Evolutionary conservation across 1,139 yeast genomes (phyloP).

Genomic region (Sugiyamaella xylanicola): DNA sequence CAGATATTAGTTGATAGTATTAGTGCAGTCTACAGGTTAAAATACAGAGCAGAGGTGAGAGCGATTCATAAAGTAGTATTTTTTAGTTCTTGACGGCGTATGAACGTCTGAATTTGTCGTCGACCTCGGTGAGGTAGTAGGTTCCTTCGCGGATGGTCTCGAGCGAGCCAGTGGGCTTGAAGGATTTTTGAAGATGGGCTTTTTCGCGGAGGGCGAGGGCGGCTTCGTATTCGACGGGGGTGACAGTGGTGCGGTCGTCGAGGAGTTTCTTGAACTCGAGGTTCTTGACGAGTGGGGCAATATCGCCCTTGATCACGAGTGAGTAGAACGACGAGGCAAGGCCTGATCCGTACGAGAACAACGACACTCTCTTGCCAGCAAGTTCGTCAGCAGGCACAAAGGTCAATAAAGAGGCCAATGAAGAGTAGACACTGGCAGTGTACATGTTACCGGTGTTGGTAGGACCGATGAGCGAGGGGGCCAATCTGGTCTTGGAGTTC

Average conservation of each 20-base stretch:
- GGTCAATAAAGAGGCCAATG: constrained; percentile 78
- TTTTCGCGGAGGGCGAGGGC: constrained; percentile 86
- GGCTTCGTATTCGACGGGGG: constrained; percentile 81
- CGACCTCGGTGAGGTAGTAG: constrained; percentile 80
- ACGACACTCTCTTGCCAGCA: constrained; percentile 82
- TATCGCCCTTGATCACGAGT: constrained; percentile 77
- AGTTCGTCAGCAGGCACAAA: constrained; percentile 73
- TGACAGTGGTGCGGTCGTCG: constrained; percentile 61
- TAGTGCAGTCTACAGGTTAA: constrained; percentile 12
- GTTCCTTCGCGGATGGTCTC: constrained; percentile 74
- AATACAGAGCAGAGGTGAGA: constrained; percentile 6
- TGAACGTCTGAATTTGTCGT: constrained; percentile 85
- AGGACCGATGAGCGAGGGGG: constrained; percentile 82
- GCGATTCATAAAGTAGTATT: not conserved
- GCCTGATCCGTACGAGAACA: constrained; percentile 98
- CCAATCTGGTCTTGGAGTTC: constrained; percentile 66
- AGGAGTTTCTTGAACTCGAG: constrained; percentile 73
- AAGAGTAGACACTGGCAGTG: constrained; percentile 91
- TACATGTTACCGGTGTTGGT: constrained; percentile 99
- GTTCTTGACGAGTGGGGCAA: constrained; percentile 63
- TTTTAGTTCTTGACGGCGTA: constrained; percentile 56
- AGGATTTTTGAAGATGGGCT: constrained; percentile 78
- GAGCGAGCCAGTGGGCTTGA: constrained; percentile 75
- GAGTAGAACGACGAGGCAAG: constrained; percentile 90
- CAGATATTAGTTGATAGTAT: not conserved